A percentile compares a stretch with the other conserved stretches of the same genome.
Evolutionary conservation across 305 asterid species (phyloP).

Genomic region (Solanum hybrid): DNA sequence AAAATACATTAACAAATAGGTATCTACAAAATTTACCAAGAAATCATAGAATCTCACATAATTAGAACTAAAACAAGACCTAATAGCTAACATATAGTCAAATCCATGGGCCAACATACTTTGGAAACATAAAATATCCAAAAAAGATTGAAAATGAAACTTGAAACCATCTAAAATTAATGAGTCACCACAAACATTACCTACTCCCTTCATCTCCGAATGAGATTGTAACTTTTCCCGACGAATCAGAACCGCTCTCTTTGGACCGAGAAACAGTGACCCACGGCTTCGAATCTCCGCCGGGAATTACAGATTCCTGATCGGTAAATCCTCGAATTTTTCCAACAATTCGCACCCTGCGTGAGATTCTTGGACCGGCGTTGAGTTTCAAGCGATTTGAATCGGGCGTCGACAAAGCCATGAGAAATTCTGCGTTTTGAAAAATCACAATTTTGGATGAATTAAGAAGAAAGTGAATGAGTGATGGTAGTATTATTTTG

Average conservation of each 20-base stretch:
- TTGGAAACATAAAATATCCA: neutral
- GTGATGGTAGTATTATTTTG: neutral
- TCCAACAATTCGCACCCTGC: slow-evolving; percentile 44
- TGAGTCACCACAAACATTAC: slow-evolving; percentile 10
- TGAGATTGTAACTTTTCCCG: slow-evolving; percentile 23
- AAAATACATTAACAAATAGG: neutral
- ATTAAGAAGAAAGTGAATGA: neutral
- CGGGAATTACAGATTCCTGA: slow-evolving; percentile 26
- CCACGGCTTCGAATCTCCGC: slow-evolving; percentile 34
- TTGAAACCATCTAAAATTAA: neutral
- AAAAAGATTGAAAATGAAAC: neutral
- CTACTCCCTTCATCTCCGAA: slow-evolving; percentile 35
- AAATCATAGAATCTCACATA: neutral
- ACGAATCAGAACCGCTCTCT: slow-evolving; percentile 18
- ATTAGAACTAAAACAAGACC: neutral
- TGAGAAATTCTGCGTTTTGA: neutral
- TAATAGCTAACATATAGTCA: neutral
- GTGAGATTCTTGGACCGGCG: slow-evolving; percentile 15
- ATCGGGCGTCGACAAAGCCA: slow-evolving; percentile 5
- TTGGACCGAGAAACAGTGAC: slow-evolving; percentile 27
- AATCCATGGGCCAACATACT: neutral
- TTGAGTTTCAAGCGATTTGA: slow-evolving; percentile 6
- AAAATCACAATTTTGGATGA: neutral
- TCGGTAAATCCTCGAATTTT: slow-evolving; percentile 38
- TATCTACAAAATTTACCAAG: neutral